These are phyloP conservation scores for Allantophomopsis lycopodina DNA, from an alignment of 2,329 filamentous ascomycete species.

Conservation along the genomic window DNA sequence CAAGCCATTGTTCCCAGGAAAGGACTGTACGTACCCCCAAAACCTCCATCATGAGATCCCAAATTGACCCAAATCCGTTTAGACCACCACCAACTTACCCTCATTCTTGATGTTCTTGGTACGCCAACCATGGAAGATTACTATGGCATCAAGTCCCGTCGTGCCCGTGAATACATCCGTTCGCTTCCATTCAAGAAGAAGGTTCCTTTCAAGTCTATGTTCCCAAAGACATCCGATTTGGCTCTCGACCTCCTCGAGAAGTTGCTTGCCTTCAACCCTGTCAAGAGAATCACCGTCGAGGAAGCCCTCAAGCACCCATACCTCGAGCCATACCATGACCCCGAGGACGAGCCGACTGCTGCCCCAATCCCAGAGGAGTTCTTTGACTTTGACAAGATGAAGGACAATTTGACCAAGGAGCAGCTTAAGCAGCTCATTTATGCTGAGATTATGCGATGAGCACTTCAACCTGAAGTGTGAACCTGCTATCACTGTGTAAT, in stretches of 20 bases:
- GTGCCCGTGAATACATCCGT: constrained; percentile 94
- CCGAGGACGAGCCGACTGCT: constrained; percentile 93
- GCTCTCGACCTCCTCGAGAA: constrained; percentile 91
- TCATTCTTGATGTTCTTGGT: constrained; percentile 93
- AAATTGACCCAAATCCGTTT: constrained; percentile 5
- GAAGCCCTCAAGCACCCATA: constrained; percentile 96
- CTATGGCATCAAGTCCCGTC: constrained; percentile 97
- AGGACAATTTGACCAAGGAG: constrained; percentile 96
- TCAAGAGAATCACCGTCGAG: constrained; percentile 96
- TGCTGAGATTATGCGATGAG: constrained; percentile 65
- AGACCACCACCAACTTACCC: constrained; percentile 96
- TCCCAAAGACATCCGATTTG: constrained; percentile 97
- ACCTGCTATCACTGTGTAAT: too few species aligned
- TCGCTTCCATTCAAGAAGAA: constrained; percentile 99
- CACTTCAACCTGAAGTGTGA: too few species aligned
- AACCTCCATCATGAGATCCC: too few species aligned
- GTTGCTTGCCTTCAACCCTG: constrained; percentile 92
- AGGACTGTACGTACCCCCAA: constrained; percentile 63
- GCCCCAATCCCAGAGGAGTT: constrained; percentile 97
- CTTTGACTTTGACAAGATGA: constrained; percentile 99
- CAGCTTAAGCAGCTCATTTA: constrained; percentile 96
- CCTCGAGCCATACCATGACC: constrained; percentile 96
- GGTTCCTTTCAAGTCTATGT: constrained; percentile 92
- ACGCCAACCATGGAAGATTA: constrained; percentile 99
- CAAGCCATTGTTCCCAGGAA: constrained; percentile 95